Percentiles rank a stretch among this genome's conserved stretches.
Conservation (phyloP, 1,284 basidiomycete species). For the Papiliotrema flavescens region DNA sequence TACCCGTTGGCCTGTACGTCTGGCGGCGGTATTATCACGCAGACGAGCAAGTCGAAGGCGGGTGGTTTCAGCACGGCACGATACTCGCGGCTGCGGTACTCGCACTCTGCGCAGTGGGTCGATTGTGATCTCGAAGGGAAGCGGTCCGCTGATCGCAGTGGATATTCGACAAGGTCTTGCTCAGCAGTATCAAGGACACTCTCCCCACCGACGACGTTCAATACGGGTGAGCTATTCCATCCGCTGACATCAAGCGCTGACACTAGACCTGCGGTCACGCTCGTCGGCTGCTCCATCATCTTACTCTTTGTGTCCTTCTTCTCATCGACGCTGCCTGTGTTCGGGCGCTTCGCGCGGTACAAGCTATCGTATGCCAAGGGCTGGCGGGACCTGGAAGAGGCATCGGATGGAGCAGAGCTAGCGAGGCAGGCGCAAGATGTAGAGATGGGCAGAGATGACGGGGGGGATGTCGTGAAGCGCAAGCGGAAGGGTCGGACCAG, state of each 20-base stretch:
- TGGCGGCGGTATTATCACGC: slow-evolving; percentile 12
- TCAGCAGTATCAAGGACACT: slow-evolving; percentile 6
- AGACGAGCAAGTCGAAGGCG: slow-evolving; percentile 3
- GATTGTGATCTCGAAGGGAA: background rate
- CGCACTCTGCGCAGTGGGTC: slow-evolving; percentile 16
- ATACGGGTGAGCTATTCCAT: slow-evolving; percentile 10
- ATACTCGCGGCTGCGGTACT: slow-evolving; percentile 10
- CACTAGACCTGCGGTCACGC: slow-evolving; percentile 9
- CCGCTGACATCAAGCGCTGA: background rate
- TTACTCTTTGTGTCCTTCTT: slow-evolving; percentile 11
- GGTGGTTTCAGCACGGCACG: slow-evolving; percentile 24
- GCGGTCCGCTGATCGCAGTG: slow-evolving; percentile 11
- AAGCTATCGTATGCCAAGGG: background rate
- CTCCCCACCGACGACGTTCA: slow-evolving; percentile 7
- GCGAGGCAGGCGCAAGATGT: background rate
- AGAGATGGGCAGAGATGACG: background rate
- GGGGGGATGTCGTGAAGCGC: background rate
- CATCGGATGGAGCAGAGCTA: background rate
- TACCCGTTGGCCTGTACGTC: slow-evolving; percentile 15
- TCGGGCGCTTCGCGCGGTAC: slow-evolving; percentile 8
- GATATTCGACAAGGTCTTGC: slow-evolving; percentile 18
- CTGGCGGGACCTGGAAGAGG: background rate
- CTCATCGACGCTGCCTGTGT: slow-evolving; percentile 15
- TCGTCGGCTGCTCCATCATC: slow-evolving; percentile 12
- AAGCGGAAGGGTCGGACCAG: background rate